Percentiles rank a stretch among this genome's conserved stretches.
Evolutionary conservation across 768 basidiomycete genomes (phyloP).

Genomic region (Baorangia bicolor): DNA sequence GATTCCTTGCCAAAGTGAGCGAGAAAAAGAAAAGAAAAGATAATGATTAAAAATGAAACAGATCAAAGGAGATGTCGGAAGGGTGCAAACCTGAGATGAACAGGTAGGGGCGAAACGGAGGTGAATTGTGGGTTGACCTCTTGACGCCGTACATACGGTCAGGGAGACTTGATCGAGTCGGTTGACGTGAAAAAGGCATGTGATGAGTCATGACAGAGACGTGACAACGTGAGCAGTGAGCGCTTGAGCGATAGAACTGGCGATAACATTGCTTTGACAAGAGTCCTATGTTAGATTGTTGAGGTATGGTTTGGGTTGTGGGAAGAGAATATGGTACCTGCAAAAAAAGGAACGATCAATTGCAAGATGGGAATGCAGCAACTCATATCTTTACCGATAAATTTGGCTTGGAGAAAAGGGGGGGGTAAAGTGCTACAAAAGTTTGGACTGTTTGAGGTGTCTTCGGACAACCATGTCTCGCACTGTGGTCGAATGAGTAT

Average conservation of each 20-base stretch:
- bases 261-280: slow-evolving; percentile 14
- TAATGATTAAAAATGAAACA: slow-evolving; percentile 1
- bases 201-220: slow-evolving; percentile 3
- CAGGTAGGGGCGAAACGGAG: background rate
- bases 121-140: background rate
- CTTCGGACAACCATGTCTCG: slow-evolving; percentile 82
- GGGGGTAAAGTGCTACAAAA: slow-evolving; percentile 42
- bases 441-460: slow-evolving; percentile 70
- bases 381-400: slow-evolving; percentile 7
- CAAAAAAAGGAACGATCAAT: background rate
- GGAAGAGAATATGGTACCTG: slow-evolving; percentile 4
- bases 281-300: slow-evolving; percentile 7
- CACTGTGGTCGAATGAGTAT: slow-evolving; percentile 40
- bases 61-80: background rate
- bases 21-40: slow-evolving; percentile 3
- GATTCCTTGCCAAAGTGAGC: slow-evolving; percentile 5
- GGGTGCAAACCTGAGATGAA: background rate
- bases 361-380: background rate
- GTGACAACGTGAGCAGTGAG: slow-evolving; percentile 6
- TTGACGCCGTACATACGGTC: background rate
- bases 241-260: slow-evolving; percentile 12
- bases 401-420: background rate
- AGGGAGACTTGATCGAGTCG: background rate
- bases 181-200: background rate
- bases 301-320: background rate